Evolutionary conservation across 768 basidiomycete genomes (phyloP).

Genomic region (Tricholoma furcatifolium): DNA sequence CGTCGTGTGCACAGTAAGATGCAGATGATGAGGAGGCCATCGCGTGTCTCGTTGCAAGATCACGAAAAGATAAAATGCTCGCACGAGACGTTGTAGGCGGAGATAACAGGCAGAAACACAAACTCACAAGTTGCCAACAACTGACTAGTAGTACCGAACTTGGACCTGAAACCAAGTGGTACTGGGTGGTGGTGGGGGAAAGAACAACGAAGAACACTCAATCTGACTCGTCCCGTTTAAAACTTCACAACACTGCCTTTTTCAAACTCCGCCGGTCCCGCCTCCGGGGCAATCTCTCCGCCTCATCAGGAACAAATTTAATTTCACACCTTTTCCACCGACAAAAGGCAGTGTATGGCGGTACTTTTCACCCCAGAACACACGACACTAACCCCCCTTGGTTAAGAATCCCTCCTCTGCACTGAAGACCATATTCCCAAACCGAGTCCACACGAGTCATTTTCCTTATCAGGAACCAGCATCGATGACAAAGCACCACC

Average conservation of each 20-base stretch:
- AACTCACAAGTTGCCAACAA: constrained; percentile 12
- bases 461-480: constrained; percentile 7
- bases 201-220: constrained; percentile 3
- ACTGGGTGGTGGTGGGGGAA: constrained; percentile 10
- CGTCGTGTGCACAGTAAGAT: neutral
- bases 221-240: constrained; percentile 18
- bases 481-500: constrained; percentile 11
- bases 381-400: neutral
- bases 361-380: constrained; percentile 2
- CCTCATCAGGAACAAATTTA: constrained; percentile 3
- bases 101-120: neutral
- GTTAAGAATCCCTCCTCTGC: neutral
- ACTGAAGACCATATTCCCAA: neutral
- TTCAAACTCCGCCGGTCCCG: constrained; percentile 22
- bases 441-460: constrained; percentile 16
- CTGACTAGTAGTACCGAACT: constrained; percentile 4
- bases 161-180: constrained; percentile 10
- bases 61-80: constrained; percentile 1
- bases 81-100: constrained; percentile 7
- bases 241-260: constrained; percentile 12
- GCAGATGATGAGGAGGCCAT: constrained; percentile 5
- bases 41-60: constrained; percentile 2
- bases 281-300: constrained; percentile 6
- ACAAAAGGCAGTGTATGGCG: constrained; percentile 12
- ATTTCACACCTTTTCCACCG: neutral